Base-by-base conservation (phyloP, 768 basidiomycete genomes). In the Heimioporus sp. region DNA sequence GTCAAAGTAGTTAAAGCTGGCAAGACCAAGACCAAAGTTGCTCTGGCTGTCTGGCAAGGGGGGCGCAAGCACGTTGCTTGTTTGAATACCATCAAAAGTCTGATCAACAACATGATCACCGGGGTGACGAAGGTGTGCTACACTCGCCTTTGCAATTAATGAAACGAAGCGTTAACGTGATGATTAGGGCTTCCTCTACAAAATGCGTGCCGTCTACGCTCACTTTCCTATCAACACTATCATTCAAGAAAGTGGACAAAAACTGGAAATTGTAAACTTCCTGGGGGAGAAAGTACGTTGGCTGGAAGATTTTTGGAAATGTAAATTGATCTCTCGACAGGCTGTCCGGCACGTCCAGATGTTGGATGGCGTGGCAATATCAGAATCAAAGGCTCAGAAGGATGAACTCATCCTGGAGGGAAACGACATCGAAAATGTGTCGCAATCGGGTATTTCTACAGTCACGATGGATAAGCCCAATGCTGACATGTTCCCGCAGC, bases 151-250 rank as follows among this genome's bases (percentile, higher is more conserved):
- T 16, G 11, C 15, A 13, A 41, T 36, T 52, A 43, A 51, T 41
- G 47, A 39, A 42, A 51, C 37, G 47, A 40, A n/a, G 40, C 7
- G 11, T 20, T 59, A 34, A 62, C 32, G 12, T 15, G 11, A 21
- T 13, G 42, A 48, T 39, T 61, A 95, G 95, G 97, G 97, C 56
- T 99, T 98, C 86, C 85, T 86, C 64, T 99, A 99, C 84, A 99
- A 98, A 87, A 98, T 99, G 96, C 92, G 95, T 63, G 82, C 93
- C 24, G 97, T 99, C 47, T 99, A 98, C 68, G 97, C 97, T 63
- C 97, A 99, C 80, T 99, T 99, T 80, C 97, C 97, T 55, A 97
- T 99, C 81, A 99, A 99, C 80, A 87, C 88, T 70, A 96, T 97
- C 71, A 91, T 96, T 65, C 86, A 90, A 70, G 83, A 90, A 9